Evolutionary conservation across 1,284 basidiomycete species (phyloP).

Genomic region (Ganoderma meredithae): DNA sequence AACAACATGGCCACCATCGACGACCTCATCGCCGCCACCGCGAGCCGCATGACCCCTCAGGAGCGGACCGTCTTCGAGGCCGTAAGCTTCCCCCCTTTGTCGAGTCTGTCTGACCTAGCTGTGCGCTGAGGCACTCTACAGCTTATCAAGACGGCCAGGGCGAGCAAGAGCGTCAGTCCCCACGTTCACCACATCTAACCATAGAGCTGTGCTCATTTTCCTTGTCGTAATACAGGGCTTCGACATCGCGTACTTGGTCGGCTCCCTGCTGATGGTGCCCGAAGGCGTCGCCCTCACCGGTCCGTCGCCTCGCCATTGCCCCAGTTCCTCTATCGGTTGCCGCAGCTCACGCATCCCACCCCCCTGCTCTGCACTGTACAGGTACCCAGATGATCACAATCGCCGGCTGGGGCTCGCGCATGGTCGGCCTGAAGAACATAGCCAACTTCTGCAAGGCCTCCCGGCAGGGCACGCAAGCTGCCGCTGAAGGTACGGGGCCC

Average conservation of each 20-base stretch:
- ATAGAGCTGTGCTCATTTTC: not conserved
- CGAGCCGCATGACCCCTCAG: not conserved
- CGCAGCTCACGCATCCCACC: not conserved
- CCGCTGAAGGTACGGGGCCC: not conserved
- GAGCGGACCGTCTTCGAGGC: not conserved
- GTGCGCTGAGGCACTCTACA: not conserved
- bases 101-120: no score
- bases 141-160: not conserved
- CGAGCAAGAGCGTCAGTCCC: not conserved
- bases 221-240: not conserved
- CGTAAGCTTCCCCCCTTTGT: no score
- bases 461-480: not conserved
- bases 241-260: not conserved
- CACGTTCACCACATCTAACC: no score
- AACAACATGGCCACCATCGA: not conserved
- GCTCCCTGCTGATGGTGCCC: not conserved
- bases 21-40: not conserved
- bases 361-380: not conserved
- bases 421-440: not conserved
- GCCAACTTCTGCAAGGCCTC: not conserved
- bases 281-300: not conserved
- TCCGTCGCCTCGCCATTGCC: not conserved
- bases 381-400: not conserved
- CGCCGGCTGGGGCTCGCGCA: constrained; percentile 1
- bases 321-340: not conserved